Conservation (phyloP, 169 alveolate genomes). For the Plasmodium vivax region DNA sequence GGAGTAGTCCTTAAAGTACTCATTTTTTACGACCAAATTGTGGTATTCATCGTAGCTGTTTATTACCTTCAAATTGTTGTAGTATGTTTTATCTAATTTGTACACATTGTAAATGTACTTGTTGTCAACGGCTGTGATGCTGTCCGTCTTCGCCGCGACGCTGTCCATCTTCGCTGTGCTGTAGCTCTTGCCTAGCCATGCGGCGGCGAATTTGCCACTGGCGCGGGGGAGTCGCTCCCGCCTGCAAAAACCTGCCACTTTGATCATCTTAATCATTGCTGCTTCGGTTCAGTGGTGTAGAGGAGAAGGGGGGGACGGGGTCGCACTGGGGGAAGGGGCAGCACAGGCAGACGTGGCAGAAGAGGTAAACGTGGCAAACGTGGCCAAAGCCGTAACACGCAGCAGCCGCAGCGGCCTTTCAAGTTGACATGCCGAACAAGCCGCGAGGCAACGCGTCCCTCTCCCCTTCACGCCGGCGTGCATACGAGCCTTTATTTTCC, state of each 20-base stretch:
- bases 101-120: constrained; percentile 53
- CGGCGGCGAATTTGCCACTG: neutral
- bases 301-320: neutral
- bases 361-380: neutral
- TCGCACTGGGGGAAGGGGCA: neutral
- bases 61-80: constrained; percentile 60
- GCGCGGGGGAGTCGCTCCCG: neutral
- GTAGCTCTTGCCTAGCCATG: neutral
- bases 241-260: neutral
- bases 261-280: constrained; percentile 5
- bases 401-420: neutral
- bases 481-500: neutral
- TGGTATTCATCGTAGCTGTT: constrained; percentile 65
- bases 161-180: constrained; percentile 5
- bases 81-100: constrained; percentile 42
- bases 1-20: constrained; percentile 58
- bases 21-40: constrained; percentile 56
- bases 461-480: neutral
- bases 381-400: neutral
- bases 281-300: neutral
- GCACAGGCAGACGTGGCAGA: neutral
- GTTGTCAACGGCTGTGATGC: constrained; percentile 16
- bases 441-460: neutral
- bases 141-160: no score
- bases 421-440: neutral